These are phyloP conservation scores for Phaeosphaeria sp. DNA, from an alignment of 2,329 filamentous ascomycete genomes.

Conservation along the genomic window DNA sequence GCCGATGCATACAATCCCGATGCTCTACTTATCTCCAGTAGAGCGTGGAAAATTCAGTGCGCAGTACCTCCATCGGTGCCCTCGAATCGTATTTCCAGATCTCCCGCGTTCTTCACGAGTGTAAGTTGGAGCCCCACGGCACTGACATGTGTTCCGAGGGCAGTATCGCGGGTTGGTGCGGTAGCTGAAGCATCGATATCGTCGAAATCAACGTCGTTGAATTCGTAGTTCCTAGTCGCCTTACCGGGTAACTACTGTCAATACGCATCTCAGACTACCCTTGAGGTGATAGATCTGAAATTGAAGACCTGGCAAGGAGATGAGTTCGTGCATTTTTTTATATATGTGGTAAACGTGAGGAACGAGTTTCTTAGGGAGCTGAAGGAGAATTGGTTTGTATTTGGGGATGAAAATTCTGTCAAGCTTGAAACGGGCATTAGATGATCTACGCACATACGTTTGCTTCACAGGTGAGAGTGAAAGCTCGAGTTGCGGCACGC, in stretches of 20 bases:
- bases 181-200: not conserved
- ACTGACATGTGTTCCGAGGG: not conserved
- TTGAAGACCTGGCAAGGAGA: not conserved
- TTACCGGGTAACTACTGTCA: not conserved
- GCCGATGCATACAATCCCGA: not conserved
- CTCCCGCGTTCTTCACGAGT: not conserved
- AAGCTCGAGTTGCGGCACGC: too few species aligned
- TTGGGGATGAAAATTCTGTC: not conserved
- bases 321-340: not conserved
- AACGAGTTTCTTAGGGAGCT: not conserved
- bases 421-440: too few species aligned
- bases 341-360: not conserved
- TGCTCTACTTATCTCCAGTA: not conserved
- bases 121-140: not conserved
- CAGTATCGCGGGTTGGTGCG: too few species aligned
- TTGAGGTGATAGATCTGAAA: constrained; percentile 1
- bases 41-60: not conserved
- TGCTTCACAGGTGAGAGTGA: too few species aligned
- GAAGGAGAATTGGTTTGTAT: not conserved
- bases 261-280: constrained; percentile 1
- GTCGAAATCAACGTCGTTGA: not conserved
- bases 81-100: not conserved
- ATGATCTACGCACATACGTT: too few species aligned
- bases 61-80: not conserved
- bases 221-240: not conserved